phyloP scores from a whole-genome alignment of 805 yeast species.

The Saccharomyces jurei region DNA sequence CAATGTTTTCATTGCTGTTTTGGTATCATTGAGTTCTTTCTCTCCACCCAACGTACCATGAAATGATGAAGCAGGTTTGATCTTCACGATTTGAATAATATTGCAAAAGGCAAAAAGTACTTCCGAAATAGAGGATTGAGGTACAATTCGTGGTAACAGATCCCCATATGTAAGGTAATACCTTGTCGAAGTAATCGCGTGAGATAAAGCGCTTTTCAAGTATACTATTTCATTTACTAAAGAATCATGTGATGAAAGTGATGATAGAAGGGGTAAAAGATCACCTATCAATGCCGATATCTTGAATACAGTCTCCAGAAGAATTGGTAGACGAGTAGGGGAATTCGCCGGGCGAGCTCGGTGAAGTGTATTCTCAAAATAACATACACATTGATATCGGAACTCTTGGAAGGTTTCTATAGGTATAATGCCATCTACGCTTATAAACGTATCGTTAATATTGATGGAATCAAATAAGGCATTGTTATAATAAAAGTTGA shows the following conservation, averaged over 20 bases:
- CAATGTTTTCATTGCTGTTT: constrained; percentile 52
- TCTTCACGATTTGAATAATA: constrained; percentile 33
- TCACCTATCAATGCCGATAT: neutral
- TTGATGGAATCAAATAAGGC: neutral
- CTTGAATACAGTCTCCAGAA: neutral
- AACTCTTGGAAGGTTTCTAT: neutral
- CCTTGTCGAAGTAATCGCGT: constrained; percentile 67
- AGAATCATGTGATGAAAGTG: neutral
- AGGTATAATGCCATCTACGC: constrained; percentile 16
- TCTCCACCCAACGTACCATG: neutral
- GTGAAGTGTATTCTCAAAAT: neutral
- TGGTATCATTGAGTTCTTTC: constrained; percentile 15
- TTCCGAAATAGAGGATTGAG: constrained; percentile 71
- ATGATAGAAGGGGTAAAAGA: neutral
- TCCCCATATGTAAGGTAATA: constrained; percentile 56
- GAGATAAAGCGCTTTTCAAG: constrained; percentile 61
- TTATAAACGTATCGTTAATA: constrained; percentile 1
- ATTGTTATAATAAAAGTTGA: neutral
- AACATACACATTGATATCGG: neutral
- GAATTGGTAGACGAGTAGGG: neutral
- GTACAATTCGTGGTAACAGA: constrained; percentile 59
- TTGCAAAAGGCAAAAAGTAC: constrained; percentile 58
- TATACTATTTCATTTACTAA: neutral
- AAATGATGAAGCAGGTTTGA: neutral
- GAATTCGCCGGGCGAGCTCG: neutral